A percentile compares a stretch with the other conserved stretches of the same genome.
phyloP scores from a whole-genome alignment of 164 flowering plant species.

The Taxillus chinensis region DNA sequence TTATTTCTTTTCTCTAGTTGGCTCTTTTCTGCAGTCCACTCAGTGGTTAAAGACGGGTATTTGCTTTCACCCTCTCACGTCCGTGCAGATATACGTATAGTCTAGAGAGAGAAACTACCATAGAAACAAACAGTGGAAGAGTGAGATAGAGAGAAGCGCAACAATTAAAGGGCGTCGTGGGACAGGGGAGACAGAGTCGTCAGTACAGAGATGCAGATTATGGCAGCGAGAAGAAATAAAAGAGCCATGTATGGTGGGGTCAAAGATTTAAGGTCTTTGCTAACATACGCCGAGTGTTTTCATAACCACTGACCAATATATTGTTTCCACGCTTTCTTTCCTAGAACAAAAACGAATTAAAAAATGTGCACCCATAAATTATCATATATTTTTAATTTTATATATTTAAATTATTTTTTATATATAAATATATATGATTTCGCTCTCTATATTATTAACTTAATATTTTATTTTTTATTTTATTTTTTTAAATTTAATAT shows the following conservation, averaged over 20 bases:
- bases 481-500: too few species aligned
- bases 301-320: too few species aligned
- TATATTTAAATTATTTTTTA: too few species aligned
- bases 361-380: too few species aligned
- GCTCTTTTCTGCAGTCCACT: conserved; percentile 18
- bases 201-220: conserved; percentile 5
- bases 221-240: not conserved
- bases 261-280: too few species aligned
- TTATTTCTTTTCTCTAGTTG: conserved; percentile 1
- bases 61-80: conserved; percentile 13
- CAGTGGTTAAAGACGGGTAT: conserved; percentile 25
- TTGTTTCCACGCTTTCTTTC: too few species aligned
- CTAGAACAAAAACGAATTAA: too few species aligned
- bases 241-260: not conserved
- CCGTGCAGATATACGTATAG: conserved; percentile 11
- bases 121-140: conserved; percentile 3
- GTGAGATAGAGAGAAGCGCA: conserved; percentile 8
- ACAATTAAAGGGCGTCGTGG: not conserved
- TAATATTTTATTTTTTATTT: too few species aligned
- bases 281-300: too few species aligned
- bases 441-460: too few species aligned
- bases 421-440: too few species aligned
- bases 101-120: not conserved
- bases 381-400: too few species aligned
- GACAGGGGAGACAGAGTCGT: conserved; percentile 2